phyloP scores from a whole-genome alignment of 495 filamentous ascomycete species.

The Glarea lozoyensis region DNA sequence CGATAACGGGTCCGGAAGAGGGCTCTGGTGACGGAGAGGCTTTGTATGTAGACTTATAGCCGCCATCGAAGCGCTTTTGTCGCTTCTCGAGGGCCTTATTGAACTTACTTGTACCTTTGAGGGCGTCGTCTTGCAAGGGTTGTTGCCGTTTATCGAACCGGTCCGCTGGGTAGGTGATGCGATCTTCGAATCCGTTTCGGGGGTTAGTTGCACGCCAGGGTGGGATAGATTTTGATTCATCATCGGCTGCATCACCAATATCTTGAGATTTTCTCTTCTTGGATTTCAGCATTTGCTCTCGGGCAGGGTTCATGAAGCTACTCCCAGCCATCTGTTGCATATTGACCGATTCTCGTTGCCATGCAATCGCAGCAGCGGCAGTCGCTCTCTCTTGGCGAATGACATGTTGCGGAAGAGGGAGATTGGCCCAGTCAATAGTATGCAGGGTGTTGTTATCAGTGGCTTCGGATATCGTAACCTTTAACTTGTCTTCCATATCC shows the following conservation, averaged over 20 bases:
- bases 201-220: conserved; percentile 69
- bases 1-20: conserved; percentile 71
- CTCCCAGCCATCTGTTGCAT: conserved; percentile 10
- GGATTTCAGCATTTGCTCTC: no score
- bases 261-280: conserved; percentile 82
- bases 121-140: conserved; percentile 26
- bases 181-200: conserved; percentile 61
- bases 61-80: conserved; percentile 72
- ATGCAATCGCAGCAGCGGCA: conserved; percentile 28
- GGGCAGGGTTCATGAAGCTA: conserved; percentile 5
- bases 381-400: conserved; percentile 62
- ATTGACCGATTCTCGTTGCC: conserved; percentile 21
- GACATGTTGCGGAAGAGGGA: conserved; percentile 82
- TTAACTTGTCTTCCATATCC: conserved; percentile 79
- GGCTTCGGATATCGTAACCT: conserved; percentile 72
- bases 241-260: conserved; percentile 28
- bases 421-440: conserved; percentile 68
- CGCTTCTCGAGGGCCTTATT: conserved; percentile 83
- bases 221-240: conserved; percentile 37
- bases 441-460: conserved; percentile 60
- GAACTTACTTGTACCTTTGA: conserved; percentile 70
- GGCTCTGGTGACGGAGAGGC: conserved; percentile 52
- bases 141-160: conserved; percentile 42
- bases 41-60: conserved; percentile 49
- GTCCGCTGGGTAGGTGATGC: conserved; percentile 54